Conservation (phyloP, 352 stramenopile genomes). For the Globisporangium camurandrum region DNA sequence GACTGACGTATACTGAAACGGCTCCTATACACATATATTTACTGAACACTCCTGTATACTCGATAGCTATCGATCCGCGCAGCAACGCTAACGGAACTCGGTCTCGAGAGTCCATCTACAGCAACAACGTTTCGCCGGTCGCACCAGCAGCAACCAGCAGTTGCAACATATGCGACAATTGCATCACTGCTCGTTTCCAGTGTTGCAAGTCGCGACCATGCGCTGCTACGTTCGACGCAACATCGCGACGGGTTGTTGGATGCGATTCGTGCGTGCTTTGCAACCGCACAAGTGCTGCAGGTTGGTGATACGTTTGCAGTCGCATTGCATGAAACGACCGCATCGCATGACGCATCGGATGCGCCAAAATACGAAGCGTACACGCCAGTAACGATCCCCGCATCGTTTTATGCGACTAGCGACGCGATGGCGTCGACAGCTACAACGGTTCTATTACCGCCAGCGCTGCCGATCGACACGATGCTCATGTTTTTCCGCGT, state of each 20-base stretch:
- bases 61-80: conserved; percentile 29
- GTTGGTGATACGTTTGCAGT: conserved; percentile 62
- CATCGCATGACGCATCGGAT: conserved; percentile 15
- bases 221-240: conserved; percentile 43
- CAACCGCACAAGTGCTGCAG: conserved; percentile 51
- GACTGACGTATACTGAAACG: background rate
- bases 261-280: conserved; percentile 56
- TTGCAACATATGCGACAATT: conserved; percentile 53
- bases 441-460: conserved; percentile 26
- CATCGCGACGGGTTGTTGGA: conserved; percentile 47
- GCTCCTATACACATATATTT: background rate
- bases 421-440: background rate
- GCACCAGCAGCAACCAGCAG: conserved; percentile 39
- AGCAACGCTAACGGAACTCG: conserved; percentile 36
- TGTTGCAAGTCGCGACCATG: conserved; percentile 48
- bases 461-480: conserved; percentile 46
- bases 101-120: conserved; percentile 16
- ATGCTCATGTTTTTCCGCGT: conserved; percentile 75
- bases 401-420: conserved; percentile 11
- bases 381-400: conserved; percentile 34
- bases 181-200: conserved; percentile 55
- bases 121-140: conserved; percentile 32
- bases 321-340: conserved; percentile 34
- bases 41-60: no score
- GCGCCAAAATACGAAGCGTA: conserved; percentile 26